Evolutionary conservation across 2,329 filamentous ascomycete genomes (phyloP), one percentile per base, ranked within the genome.

Genomic region (Gliomastix tumulicola): DNA sequence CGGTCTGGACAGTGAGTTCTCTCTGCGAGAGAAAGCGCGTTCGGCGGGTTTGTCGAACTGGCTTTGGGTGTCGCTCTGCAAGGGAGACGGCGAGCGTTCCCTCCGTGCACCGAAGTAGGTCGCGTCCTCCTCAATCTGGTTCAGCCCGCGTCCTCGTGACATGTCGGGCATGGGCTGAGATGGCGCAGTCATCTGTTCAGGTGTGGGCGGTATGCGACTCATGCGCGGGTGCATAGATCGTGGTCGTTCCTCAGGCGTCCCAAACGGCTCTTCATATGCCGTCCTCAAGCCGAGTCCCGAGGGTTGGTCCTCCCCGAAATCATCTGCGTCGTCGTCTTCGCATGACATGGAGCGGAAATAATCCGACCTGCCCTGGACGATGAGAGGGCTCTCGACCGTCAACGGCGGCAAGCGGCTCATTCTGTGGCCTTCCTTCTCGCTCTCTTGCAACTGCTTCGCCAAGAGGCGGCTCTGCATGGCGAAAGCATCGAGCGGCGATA

Each of bases 401-500:
- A 89, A 68, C 7, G 88, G 88, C 4, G 89, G 87, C 30, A 97
- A 66, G 30, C 90, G 77, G 62, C 89, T 96, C 62, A 96, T 76
- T 40, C 89, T 78, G 45, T 81, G 79, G 34, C 86, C 88, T 43
- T 76, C 75, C 53, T 76, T 80, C 51, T 78, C 75, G 44, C 77
- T 82, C 48, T 92, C 82, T 57, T 95, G 83, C 42, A 98, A 77
- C 60, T 94, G 84, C 62, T 79, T 85, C 27, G 88, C 88, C 35
- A 98, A 74, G 49, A 94, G 66, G 40, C 90, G 82, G 49, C 89
- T 94, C 55, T 97, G 90, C 43, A 90, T 74, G 17, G 90, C 90
- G 56, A 98, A 94, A 33, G 90, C 90, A 70, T 98, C 92, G 45
- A 98, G 75, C 10, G 92, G 92, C 7, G 92, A 97, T 39, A 97